Base-by-base conservation (phyloP, 2,329 filamentous ascomycete species). In the Xylariaceae sp. region DNA sequence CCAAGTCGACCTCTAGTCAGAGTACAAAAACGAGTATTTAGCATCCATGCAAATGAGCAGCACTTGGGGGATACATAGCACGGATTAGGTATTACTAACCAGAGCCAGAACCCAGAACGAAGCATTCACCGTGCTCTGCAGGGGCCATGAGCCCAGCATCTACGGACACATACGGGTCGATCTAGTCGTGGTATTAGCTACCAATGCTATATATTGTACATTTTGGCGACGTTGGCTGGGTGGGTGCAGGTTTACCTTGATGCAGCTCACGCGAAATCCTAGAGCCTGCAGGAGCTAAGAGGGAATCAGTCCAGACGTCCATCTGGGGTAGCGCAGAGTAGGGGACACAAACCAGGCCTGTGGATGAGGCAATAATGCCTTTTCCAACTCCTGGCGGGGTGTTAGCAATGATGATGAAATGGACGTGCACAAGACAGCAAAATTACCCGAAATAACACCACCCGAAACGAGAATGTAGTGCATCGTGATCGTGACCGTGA, bases 391-490 rank as follows among this genome's bases (percentile, higher is more conserved):
- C 62, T 56, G 41, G 53, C 56, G 56, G 57, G 56, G 53, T 47
- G 53, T 51, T 53, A 60, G 51, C 61, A 48, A 48, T 36, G 44
- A 56, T 43, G 46, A 50, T 44, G 44, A 31, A 14, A 33, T 14
- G 46, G 51, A 48, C 39, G 17, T 14, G 43, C 31, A 60, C 33
- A 34, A 50, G 58, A 53, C 26, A 47, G 33, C 46, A 36, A 59
- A 9, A 54, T 48, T 63, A 54, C 60, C 56, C 58, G 57, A 56
- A 53, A 66, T 74, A 79, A 78, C 75, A 89, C 88, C 89, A 82
- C 89, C 89, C 67, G 88, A 90, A 66, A 92, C 88, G 65, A 92
- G 81, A 75, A 92, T 87, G 81, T 91, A 91, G 79, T 91, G 91
- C 89, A 92, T 92, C 70, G 78, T 86, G 69, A 46, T 34, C 34